Evolutionary conservation across 2,329 filamentous ascomycete species (phyloP), one percentile per base, ranked within the genome.

Genomic region (Dothistroma pini): DNA sequence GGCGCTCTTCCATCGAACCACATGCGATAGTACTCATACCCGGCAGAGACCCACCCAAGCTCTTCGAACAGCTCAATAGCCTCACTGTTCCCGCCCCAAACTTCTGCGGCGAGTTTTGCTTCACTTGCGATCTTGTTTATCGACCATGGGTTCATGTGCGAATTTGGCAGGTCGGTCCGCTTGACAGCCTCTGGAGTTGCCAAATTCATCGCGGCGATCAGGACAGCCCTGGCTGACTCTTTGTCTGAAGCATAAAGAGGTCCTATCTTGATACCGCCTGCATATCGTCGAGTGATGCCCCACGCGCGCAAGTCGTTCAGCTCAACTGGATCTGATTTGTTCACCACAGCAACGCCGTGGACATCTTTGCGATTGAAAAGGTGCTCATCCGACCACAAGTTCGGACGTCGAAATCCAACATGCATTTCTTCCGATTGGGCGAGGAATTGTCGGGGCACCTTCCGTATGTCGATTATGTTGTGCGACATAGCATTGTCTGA

Each of bases 1-100:
- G 74, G 71, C 11, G 71, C 70, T 22, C 67, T 67, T 0, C 70
- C 72, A 51, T 71, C 57, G 11, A 73, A 54, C 75, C 75, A 76
- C 75, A 77, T 78, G 21, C 75, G 70, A 66, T 74, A 67, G 63
- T 74, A 76, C 35, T 73, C 68, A 7, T 76, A 47, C 6, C 69
- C 72, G 12, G 61, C 62, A 34, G 60, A 64, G 22, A 59, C 56
- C 72, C 73, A 77, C 7, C 74, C 75, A 8, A 74, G 53, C 2
- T 71, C 66, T 48, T 74, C 68, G 57, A 78, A 75, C 10, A 75
- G 57, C 38, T 63, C 66, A 35, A 64, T 59, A 0, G 70, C 74
- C 0, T 67, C 53, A 2, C 62, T 29, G 67, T 77, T 76, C 4
- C 64, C 66, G 9, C 68, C 66, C 63, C 74, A 76, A 1, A 75